Base-by-base conservation (phyloP, 208 protist species). In the Acanthamoeba royreba region DNA sequence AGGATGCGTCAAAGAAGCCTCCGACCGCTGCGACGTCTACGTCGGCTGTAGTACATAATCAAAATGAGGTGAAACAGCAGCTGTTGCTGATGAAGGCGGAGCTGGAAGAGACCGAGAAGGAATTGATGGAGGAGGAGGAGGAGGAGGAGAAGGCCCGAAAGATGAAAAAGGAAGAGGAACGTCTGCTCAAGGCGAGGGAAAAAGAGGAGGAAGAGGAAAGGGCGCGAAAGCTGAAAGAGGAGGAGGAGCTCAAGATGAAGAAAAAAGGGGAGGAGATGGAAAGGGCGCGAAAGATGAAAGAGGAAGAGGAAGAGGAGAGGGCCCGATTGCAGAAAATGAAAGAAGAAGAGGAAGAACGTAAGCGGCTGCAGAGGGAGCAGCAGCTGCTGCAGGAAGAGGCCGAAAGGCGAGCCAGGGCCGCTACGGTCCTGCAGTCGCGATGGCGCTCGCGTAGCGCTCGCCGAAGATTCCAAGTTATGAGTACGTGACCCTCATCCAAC, bases 301-400 rank as follows among this genome's bases (percentile, higher is more conserved):
- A 87, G 77, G 77, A 87, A 15, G 77, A 87, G 77, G 74, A 61
- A 66, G 83, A 85, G 43, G 43, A 85, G 25, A 53, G 53, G 74
- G 74, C 66, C 38, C 66, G 66, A 9, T 1, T 77, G 1, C 45
- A 40, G 66, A 40, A 40, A 40, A 17, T 77, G 15, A 43, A 53
- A 28, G 43, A 53, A 53, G 40, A 33, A 8, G 53, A 85, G n/a
- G n/a, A n/a, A n/a, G n/a, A n/a, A n/a, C n/a, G n/a, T n/a, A n/a
- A n/a, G n/a, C n/a, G n/a, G n/a, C n/a, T n/a, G n/a, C n/a, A n/a
- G n/a, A n/a, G n/a, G n/a, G n/a, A n/a, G n/a, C n/a, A n/a, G n/a
- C n/a, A n/a, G n/a, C n/a, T n/a, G n/a, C n/a, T n/a, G n/a, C n/a
- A n/a, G n/a, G n/a, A n/a, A n/a, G n/a, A n/a, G n/a, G n/a, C n/a